Evolutionary conservation across 2,329 filamentous ascomycete species (phyloP), one percentile per base, ranked within the genome.

Genomic region (Aureobasidium subglaciale): DNA sequence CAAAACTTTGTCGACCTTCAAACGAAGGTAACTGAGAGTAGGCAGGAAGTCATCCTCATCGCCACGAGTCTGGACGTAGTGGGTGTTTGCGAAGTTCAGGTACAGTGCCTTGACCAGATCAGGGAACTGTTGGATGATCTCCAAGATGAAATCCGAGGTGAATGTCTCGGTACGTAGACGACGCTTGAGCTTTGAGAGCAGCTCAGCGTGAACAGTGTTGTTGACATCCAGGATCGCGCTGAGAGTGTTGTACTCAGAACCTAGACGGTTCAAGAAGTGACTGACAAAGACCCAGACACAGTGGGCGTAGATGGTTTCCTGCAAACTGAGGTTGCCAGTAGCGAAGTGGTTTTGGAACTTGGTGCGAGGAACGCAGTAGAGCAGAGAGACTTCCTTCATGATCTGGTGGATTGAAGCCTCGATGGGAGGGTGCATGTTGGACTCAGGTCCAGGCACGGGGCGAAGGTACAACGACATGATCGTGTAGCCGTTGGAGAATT

Each of bases 291-390:
- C 90, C 88, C 92, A 96, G 6, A 95, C 89, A 69, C 89, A 96
- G 75, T 99, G 93, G 25, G 90, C 91, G 69, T 99, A 99, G 65
- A 96, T 90, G 11, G 92, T 91, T 75, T 99, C 93, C 71, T 99
- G 93, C 50, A 99, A 78, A 68, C 91, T 96, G 61, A 99, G 78
- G 63, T 86, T 82, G 48, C 91, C 91, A 15, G 82, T 84, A 49
- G 88, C 88, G 71, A 99, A 99, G 64, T 96, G 83, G 57, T 80
- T 77, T 73, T 96, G 92, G 71, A 99, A 90, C 73, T 91, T 93
- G 79, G 96, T 99, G 72, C 95, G 92, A 13, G 93, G 93, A 63
- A 99, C 87, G 71, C 93, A 99, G 82, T 97, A 99, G 16, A 99
- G 79, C 57, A 99, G 81, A 1, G 93, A 97, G 49, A 96, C 86